Percentiles rank a stretch among this genome's conserved stretches.
phyloP scores from a whole-genome alignment of 2,329 filamentous ascomycete genomes.

The Colletotrichum sp. region DNA sequence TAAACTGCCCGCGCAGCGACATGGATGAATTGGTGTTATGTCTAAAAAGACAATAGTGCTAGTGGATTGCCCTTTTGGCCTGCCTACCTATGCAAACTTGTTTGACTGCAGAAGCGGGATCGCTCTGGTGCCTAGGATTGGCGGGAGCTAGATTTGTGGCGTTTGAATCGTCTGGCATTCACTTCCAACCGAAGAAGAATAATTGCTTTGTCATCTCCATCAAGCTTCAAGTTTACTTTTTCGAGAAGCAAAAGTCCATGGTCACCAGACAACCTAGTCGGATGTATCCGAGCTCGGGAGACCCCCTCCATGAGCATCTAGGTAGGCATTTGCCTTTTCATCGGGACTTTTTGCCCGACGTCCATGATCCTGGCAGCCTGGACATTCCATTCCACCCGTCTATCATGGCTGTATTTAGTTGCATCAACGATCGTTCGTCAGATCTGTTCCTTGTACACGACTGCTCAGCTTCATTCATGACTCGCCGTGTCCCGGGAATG shows the following conservation, averaged over 20 bases:
- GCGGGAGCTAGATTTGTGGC: background rate
- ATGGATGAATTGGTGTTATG: background rate
- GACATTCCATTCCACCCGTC: background rate
- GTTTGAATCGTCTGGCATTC: background rate
- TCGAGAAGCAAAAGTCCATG: background rate
- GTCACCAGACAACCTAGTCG: background rate
- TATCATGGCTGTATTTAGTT: background rate
- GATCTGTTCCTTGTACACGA: background rate
- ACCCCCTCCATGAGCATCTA: background rate
- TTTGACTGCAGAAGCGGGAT: background rate
- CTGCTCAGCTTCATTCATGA: background rate
- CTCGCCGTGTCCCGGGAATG: background rate
- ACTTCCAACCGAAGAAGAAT: background rate
- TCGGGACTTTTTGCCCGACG: background rate
- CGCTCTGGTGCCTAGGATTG: background rate
- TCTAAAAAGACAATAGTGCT: background rate
- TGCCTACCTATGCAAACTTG: background rate
- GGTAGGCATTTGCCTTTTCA: background rate
- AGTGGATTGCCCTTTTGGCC: background rate
- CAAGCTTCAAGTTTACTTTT: background rate
- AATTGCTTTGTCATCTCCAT: background rate
- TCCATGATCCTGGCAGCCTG: background rate
- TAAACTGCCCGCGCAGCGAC: background rate
- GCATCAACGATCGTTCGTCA: background rate
- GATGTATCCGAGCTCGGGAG: background rate